Evolutionary conservation across 148 eudicot species (phyloP), one percentile per base, ranked within the genome.

Genomic region (Nepenthes mirabilis): DNA sequence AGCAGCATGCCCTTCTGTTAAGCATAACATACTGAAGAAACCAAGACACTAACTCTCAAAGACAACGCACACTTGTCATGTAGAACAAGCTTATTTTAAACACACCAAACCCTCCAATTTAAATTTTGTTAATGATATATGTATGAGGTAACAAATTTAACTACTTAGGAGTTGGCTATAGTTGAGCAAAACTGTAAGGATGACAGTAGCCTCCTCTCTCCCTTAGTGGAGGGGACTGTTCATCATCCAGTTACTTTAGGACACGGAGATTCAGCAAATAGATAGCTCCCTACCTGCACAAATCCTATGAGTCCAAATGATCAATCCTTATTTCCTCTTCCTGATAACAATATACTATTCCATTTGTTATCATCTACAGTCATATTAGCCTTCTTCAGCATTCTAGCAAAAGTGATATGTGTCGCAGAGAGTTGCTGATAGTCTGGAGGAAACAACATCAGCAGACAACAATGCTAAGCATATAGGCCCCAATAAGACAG

Each of bases 171-270:
- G 23, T 23, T 23, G 23, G 23, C 23, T 23, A 23, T 23, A 23
- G 23, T 23, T 23, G 23, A 47, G 14, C 10, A 52, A n/a, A 60
- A 40, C 56, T 84, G 75, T 84, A 47, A 3, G 82, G 61, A 62
- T 36, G 66, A 84, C 14, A 66, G 90, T 82, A 84, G 90, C 84
- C 86, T 79, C 86, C 87, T 60, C 63, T 80, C 80, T 65, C 53
- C 47, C 75, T 84, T 34, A n/a, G 63, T 35, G 74, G 73, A 70
- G 82, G 71, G 81, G 82, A 84, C 65, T 82, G 90, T 79, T 84
- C 90, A 70, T 71, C 83, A 69, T 60, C 73, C 84, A 72, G 47
- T 72, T 68, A 53, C 48, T 82, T 57, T 83, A 80, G 77, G 79
- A 72, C 80, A 59, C 65, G 40, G 54, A 56, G 77, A 79, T 55